Evolutionary conservation across 208 protist genomes (phyloP).

Genomic region (Leishmania tarentolae): DNA sequence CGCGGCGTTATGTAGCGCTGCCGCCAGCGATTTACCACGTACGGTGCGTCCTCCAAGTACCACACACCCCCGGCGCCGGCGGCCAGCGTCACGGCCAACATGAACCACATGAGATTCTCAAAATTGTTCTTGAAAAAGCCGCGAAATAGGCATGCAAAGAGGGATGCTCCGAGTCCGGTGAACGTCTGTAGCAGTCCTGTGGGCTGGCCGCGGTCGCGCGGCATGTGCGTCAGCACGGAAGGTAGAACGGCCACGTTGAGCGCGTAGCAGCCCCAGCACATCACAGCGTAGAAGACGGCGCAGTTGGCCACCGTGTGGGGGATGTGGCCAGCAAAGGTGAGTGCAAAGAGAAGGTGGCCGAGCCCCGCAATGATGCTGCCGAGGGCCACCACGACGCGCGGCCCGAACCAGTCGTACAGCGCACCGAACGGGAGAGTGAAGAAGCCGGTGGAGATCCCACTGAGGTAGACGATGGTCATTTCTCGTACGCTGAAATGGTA

Average conservation of each 20-base stretch:
- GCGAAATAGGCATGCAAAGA: slow-evolving; percentile 51
- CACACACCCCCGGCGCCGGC: slow-evolving; percentile 32
- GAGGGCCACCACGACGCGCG: slow-evolving; percentile 23
- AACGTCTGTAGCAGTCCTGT: slow-evolving; percentile 57
- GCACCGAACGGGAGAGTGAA: slow-evolving; percentile 31
- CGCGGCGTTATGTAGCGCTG: slow-evolving; percentile 26
- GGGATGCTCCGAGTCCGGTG: slow-evolving; percentile 45
- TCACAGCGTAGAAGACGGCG: slow-evolving; percentile 46
- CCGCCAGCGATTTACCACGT: slow-evolving; percentile 44
- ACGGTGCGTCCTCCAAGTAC: slow-evolving; percentile 55
- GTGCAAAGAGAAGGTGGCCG: slow-evolving; percentile 38
- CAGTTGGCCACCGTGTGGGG: slow-evolving; percentile 27
- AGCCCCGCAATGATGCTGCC: slow-evolving; percentile 31
- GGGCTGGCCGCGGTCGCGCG: slow-evolving; percentile 53
- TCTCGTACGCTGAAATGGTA: slow-evolving; percentile 27
- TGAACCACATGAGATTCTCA: slow-evolving; percentile 42
- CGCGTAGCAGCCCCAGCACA: slow-evolving; percentile 43
- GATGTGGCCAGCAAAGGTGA: slow-evolving; percentile 45
- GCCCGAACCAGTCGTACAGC: slow-evolving; percentile 47
- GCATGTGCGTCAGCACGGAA: slow-evolving; percentile 47
- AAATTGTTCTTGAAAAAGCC: slow-evolving; percentile 43
- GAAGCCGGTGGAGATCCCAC: slow-evolving; percentile 28
- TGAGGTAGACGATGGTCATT: slow-evolving; percentile 37
- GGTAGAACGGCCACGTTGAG: slow-evolving; percentile 45
- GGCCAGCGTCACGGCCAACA: slow-evolving; percentile 35